Conservation (phyloP, 2,329 filamentous ascomycete genomes). For the Fusarium sp. region DNA sequence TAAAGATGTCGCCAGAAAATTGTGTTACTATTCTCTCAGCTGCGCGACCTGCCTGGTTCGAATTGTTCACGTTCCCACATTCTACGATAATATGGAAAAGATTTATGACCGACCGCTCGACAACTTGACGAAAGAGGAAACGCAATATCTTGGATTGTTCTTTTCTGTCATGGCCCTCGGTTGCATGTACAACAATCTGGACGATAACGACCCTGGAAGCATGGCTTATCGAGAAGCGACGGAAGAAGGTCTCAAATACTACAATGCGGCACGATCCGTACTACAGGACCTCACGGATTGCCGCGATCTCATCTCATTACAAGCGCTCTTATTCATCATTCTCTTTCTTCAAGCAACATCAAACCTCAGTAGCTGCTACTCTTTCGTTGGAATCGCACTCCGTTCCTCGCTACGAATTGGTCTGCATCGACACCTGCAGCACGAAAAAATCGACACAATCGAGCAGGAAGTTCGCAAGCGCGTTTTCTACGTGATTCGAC, state of each 20-base stretch:
- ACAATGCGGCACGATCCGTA: conserved; percentile 74
- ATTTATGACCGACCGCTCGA: conserved; percentile 79
- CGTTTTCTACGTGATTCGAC: conserved; percentile 76
- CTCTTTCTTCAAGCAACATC: conserved; percentile 84
- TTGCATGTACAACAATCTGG: conserved; percentile 75
- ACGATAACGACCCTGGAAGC: conserved; percentile 62
- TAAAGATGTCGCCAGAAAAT: conserved; percentile 64
- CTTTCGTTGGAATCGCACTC: conserved; percentile 82
- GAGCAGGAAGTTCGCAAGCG: conserved; percentile 73
- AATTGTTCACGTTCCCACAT: conserved; percentile 84
- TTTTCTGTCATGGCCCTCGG: conserved; percentile 79
- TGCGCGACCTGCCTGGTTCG: conserved; percentile 71
- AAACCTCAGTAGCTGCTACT: conserved; percentile 83
- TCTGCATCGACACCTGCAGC: conserved; percentile 78
- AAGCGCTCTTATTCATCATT: conserved; percentile 83
- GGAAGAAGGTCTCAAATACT: conserved; percentile 78
- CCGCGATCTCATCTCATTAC: conserved; percentile 79
- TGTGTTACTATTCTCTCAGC: conserved; percentile 68
- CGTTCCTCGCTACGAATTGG: conserved; percentile 82
- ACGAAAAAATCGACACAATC: conserved; percentile 71
- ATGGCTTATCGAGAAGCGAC: conserved; percentile 63
- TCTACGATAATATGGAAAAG: conserved; percentile 80
- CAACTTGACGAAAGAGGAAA: conserved; percentile 72
- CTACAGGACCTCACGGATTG: conserved; percentile 76
- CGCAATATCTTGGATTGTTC: conserved; percentile 76